Evolutionary conservation across 768 basidiomycete species (phyloP).

Genomic region (Pulveroboletus sp.): DNA sequence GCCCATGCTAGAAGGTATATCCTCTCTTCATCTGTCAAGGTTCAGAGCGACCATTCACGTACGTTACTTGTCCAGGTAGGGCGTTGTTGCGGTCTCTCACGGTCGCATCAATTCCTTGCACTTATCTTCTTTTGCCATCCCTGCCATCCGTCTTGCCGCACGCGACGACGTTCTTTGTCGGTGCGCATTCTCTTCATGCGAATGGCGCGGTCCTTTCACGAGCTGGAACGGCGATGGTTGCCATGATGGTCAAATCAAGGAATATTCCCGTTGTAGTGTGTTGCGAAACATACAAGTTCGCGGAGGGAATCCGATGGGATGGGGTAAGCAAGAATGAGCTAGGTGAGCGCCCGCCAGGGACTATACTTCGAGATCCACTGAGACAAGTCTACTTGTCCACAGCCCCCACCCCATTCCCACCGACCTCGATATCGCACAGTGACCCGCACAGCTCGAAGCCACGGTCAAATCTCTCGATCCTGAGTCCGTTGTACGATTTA

Average conservation of each 20-base stretch:
- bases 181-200: conserved; percentile 90
- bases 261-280: conserved; percentile 93
- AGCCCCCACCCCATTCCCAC: conserved; percentile 30
- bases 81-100: conserved; percentile 66
- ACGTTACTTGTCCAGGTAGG: conserved; percentile 53
- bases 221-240: conserved; percentile 92
- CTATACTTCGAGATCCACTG: background rate
- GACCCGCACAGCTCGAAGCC: conserved; percentile 24
- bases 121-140: conserved; percentile 88
- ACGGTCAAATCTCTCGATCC: conserved; percentile 58
- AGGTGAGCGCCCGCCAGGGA: conserved; percentile 43
- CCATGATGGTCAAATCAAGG: conserved; percentile 90
- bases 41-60: background rate
- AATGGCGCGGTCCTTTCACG: conserved; percentile 93
- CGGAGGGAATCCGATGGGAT: conserved; percentile 87
- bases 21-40: background rate
- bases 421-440: conserved; percentile 6
- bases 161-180: conserved; percentile 80
- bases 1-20: conserved; percentile 82
- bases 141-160: conserved; percentile 75
- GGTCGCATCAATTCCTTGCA: conserved; percentile 69
- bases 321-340: conserved; percentile 95
- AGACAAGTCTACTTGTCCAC: background rate
- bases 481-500: conserved; percentile 90
- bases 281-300: conserved; percentile 98